Evolutionary conservation across 805 yeast genomes (phyloP), one percentile per base, ranked within the genome.

Genomic region (Lipomyces yamadae): DNA sequence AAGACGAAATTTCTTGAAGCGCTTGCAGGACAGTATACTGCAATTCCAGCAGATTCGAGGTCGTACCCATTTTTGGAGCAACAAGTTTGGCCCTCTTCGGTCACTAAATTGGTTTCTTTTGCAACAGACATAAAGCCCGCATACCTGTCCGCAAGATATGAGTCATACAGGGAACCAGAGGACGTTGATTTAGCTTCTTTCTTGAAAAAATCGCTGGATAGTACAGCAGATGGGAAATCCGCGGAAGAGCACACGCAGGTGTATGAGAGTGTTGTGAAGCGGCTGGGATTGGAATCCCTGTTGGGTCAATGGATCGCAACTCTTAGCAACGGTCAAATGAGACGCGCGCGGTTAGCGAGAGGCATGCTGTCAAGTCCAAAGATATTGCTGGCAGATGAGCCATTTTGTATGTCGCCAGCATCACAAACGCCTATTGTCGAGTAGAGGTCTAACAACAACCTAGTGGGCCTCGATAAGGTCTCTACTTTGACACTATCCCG

Each of bases 241-340:
- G 59, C 72, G 58, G 72, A 58, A 57, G 8, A 65, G 37, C 67
- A 62, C 42, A 60, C 61, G 29, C 45, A 61, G 34, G 64, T 68
- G 5, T 73, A 87, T 8, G 76, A 79, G 0, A 70, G 75, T 0
- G 78, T 89, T 29, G 73, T 90, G 8, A 76, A 79, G 3, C 77
- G 79, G 35, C 82, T 95, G 64, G 81, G 84, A 59, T 79, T 94
- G 66, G 77, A 76, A 4, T 87, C 84, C 0, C 76, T 92, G 58
- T 81, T 85, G 57, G 56, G 59, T 60, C 84, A 91, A 66, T 94
- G 96, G 92, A 85, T 90, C 42, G 91, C 91, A 76, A 90, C 94
- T 0, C 80, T 95, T 56, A 90, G 97, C 76, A 95, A 95, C 76
- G 99, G 99, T 0, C 99, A 95, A 77, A 87, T 90, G 76, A 83